Evolutionary conservation across 805 yeast genomes (phyloP).

Genomic region (Deakozyma indianensis): DNA sequence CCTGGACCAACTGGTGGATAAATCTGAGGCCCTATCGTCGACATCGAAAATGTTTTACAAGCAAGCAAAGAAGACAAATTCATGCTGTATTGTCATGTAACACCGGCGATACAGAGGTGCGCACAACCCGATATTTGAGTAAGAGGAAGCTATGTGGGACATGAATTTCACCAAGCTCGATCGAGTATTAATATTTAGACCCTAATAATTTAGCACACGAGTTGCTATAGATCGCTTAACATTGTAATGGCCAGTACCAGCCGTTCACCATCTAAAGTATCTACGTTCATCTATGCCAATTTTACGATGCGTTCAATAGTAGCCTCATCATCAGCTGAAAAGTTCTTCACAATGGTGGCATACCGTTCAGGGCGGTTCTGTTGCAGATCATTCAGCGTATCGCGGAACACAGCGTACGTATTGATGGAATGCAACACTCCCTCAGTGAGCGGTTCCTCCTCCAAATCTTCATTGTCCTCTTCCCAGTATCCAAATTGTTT

Average conservation of each 20-base stretch:
- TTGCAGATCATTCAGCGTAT: not conserved
- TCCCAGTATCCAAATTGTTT: slow-evolving; percentile 1
- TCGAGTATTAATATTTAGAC: no score
- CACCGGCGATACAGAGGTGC: no score
- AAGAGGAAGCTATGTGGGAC: slow-evolving; percentile 4
- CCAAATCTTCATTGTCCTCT: slow-evolving; percentile 1
- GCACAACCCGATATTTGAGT: slow-evolving; percentile 3
- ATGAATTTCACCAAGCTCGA: not conserved
- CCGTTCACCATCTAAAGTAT: no score
- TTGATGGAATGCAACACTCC: not conserved
- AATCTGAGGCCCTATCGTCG: slow-evolving; percentile 81
- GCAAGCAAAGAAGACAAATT: slow-evolving; percentile 89
- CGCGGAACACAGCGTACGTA: not conserved
- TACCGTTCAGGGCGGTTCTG: not conserved
- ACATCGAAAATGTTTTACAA: slow-evolving; percentile 90
- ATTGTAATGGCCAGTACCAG: no score
- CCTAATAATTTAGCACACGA: no score
- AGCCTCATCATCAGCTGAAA: slow-evolving; percentile 21
- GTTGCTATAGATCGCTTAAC: no score
- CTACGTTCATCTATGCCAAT: no score
- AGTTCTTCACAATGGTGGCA: not conserved
- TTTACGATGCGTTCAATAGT: slow-evolving; percentile 29
- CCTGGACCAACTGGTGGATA: slow-evolving; percentile 84
- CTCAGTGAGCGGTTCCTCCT: not conserved
- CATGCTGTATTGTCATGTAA: slow-evolving; percentile 61